Evolutionary conservation across 192 early-diverging fungal genomes (phyloP).

Genomic region (Rhizophagus prolifer): DNA sequence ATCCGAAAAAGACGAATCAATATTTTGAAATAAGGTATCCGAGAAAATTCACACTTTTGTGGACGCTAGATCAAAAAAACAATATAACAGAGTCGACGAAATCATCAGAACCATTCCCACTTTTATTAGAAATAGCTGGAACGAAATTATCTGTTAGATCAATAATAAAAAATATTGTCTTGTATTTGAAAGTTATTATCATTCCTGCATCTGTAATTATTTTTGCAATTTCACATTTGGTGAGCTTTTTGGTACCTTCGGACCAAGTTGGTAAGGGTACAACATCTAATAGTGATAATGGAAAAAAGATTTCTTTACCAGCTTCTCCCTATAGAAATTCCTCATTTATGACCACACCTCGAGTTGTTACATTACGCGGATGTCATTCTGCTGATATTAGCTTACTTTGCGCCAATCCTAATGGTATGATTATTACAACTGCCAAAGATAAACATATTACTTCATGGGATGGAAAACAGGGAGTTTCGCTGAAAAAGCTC

Average conservation of each 20-base stretch:
- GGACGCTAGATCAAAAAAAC: too few relatives aligned
- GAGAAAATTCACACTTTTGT: constrained; percentile 6
- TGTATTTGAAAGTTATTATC: background rate
- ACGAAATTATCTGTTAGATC: background rate
- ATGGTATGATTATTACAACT: constrained; percentile 18
- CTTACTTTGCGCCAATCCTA: constrained; percentile 21
- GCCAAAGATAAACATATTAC: constrained; percentile 24
- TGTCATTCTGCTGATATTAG: constrained; percentile 25
- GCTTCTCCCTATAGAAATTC: background rate
- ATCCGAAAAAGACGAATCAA: constrained; percentile 44
- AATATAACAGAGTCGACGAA: background rate
- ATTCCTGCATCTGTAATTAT: background rate
- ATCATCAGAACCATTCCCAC: background rate
- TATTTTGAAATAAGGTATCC: constrained; percentile 52
- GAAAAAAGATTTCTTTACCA: background rate
- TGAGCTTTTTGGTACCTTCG: background rate
- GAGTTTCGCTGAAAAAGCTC: constrained; percentile 14
- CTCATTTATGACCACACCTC: background rate
- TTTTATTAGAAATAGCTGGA: background rate
- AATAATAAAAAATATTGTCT: background rate
- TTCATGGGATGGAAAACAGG: constrained; percentile 25
- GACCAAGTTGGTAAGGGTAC: background rate
- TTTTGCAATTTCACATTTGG: constrained; percentile 5
- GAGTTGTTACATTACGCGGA: constrained; percentile 22
- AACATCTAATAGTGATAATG: background rate